phyloP scores from a whole-genome alignment of 495 filamentous ascomycete species.

The Annulohypoxylon stygium region DNA sequence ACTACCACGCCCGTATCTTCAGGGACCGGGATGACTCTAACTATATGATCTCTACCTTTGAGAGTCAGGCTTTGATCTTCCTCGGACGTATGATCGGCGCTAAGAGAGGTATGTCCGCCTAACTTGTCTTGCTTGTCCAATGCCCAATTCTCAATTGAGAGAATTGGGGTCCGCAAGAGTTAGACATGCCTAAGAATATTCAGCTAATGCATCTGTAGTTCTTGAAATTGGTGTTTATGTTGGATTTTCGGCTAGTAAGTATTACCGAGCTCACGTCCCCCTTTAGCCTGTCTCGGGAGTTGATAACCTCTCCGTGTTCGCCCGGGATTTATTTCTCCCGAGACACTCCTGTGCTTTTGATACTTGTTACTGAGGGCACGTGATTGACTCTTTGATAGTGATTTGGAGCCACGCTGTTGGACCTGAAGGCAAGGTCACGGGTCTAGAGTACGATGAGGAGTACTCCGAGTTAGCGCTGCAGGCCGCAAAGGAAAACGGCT shows the following conservation, averaged over 20 bases:
- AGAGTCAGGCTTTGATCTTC: conserved; percentile 51
- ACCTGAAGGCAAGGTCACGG: conserved; percentile 53
- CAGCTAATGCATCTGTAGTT: conserved; percentile 38
- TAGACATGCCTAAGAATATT: background rate
- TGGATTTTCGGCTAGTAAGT: conserved; percentile 52
- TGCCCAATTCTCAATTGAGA: background rate
- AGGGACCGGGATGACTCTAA: conserved; percentile 41
- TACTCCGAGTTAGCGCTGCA: conserved; percentile 49
- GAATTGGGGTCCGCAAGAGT: no score
- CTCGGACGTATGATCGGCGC: conserved; percentile 51
- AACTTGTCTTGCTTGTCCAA: background rate
- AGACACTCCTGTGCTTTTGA: background rate
- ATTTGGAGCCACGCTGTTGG: conserved; percentile 53
- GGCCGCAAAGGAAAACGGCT: conserved; percentile 46
- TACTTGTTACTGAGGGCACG: background rate
- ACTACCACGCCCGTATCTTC: conserved; percentile 51
- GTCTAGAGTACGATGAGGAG: conserved; percentile 51
- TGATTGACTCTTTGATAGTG: conserved; percentile 27
- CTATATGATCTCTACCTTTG: conserved; percentile 55
- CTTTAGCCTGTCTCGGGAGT: conserved; percentile 35
- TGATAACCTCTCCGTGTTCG: background rate
- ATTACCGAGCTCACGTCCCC: conserved; percentile 1
- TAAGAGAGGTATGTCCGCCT: conserved; percentile 49
- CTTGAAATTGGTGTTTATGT: conserved; percentile 57
- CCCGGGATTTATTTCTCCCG: background rate